Evolutionary conservation across 2,329 filamentous ascomycete species (phyloP).

Genomic region (Aspergillus chevalieri): DNA sequence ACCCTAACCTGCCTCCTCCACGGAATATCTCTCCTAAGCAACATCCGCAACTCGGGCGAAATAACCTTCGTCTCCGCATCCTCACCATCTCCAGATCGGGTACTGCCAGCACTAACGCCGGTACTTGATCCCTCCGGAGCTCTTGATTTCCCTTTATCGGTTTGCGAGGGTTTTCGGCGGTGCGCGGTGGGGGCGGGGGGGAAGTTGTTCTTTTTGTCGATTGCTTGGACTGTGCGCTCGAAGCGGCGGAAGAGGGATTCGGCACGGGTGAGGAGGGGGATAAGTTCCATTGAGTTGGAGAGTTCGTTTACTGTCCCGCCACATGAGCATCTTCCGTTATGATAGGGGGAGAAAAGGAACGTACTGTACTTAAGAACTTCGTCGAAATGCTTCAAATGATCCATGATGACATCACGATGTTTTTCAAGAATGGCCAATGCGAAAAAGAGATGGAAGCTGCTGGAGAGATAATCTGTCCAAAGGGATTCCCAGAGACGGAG

Average conservation of each 20-base stretch:
- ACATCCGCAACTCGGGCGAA: neutral
- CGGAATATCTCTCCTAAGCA: neutral
- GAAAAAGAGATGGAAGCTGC: slow-evolving; percentile 90
- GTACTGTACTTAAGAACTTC: slow-evolving; percentile 93
- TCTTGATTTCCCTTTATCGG: too few species aligned
- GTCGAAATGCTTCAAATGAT: slow-evolving; percentile 87
- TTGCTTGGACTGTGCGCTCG: slow-evolving; percentile 78
- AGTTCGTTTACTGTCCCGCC: slow-evolving; percentile 74
- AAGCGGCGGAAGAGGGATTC: slow-evolving; percentile 85
- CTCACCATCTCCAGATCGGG: neutral
- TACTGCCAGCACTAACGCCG: slow-evolving; percentile 8
- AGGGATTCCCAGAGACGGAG: slow-evolving; percentile 84
- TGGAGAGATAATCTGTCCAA: slow-evolving; percentile 87
- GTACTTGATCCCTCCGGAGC: slow-evolving; percentile 17
- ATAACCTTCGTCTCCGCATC: neutral
- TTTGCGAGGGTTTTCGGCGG: too few species aligned
- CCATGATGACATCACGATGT: slow-evolving; percentile 93
- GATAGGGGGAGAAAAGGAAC: slow-evolving; percentile 23
- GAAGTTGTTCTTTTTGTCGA: slow-evolving; percentile 87
- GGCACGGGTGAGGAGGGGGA: slow-evolving; percentile 77
- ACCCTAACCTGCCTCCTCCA: too few species aligned
- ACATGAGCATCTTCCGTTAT: slow-evolving; percentile 5
- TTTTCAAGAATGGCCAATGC: slow-evolving; percentile 92
- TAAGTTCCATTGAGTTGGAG: slow-evolving; percentile 84
- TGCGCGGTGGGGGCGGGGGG: slow-evolving; percentile 36